A percentile compares a stretch with the other conserved stretches of the same genome.
These are phyloP conservation scores for Salicornia ramosissima DNA, from an alignment of 148 eudicot genomes.

Conservation along the genomic window DNA sequence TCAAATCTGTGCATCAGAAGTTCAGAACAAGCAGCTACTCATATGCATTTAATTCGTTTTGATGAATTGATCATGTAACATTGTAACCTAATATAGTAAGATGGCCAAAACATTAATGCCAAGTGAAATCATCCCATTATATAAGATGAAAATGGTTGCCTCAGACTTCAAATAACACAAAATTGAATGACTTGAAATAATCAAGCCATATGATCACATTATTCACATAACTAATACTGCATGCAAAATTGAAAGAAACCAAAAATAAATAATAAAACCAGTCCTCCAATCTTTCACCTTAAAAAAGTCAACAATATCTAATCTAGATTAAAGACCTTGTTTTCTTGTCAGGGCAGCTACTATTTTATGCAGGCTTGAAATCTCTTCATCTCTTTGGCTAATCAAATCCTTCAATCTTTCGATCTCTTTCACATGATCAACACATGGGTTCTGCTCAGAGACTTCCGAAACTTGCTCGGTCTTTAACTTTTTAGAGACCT, in stretches of 20 bases:
- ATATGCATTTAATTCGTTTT: too few relatives aligned
- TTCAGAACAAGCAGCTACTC: neutral
- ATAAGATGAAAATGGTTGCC: neutral
- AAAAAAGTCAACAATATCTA: neutral
- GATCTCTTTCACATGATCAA: conserved; percentile 54
- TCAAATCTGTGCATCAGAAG: neutral
- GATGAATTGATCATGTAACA: neutral
- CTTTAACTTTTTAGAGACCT: conserved; percentile 43
- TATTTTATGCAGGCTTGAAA: conserved; percentile 63
- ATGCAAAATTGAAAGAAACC: neutral
- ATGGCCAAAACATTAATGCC: neutral
- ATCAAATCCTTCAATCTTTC: conserved; percentile 57
- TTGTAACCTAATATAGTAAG: too few relatives aligned
- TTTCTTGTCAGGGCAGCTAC: conserved; percentile 69
- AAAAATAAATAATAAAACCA: neutral
- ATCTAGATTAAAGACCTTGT: conserved; percentile 53
- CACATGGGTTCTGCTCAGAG: conserved; percentile 29
- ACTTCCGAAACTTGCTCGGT: conserved; percentile 29
- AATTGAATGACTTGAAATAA: neutral
- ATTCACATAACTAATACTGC: neutral
- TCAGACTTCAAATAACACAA: neutral
- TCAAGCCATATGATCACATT: neutral
- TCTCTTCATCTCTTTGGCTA: conserved; percentile 58
- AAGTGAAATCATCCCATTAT: neutral
- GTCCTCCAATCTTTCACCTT: too few relatives aligned